Percentiles rank a stretch among this genome's conserved stretches.
Evolutionary conservation across 2,329 filamentous ascomycete genomes (phyloP).

Genomic region (Dactylellina sp.): DNA sequence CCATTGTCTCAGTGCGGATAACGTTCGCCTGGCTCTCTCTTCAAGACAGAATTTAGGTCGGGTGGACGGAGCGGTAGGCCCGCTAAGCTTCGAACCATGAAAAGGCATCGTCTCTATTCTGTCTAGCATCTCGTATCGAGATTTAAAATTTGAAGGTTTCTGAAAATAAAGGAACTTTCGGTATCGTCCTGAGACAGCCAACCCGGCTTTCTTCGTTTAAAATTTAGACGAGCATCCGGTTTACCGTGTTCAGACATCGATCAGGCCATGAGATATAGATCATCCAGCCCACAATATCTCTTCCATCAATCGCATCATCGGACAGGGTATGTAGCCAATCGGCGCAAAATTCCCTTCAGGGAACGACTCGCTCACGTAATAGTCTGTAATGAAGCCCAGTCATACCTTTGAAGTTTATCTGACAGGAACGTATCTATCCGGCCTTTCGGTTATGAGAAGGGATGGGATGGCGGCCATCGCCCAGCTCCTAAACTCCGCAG

Average conservation of each 20-base stretch:
- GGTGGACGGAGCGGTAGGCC: constrained; percentile 50
- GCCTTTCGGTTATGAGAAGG: neutral
- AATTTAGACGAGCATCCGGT: constrained; percentile 21
- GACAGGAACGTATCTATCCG: constrained; percentile 22
- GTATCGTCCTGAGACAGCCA: constrained; percentile 50
- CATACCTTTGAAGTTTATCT: constrained; percentile 10
- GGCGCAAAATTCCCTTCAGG: constrained; percentile 6
- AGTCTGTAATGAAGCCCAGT: constrained; percentile 23
- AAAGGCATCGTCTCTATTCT: constrained; percentile 11
- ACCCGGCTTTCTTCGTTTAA: constrained; percentile 16
- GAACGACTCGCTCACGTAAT: constrained; percentile 30
- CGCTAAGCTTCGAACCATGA: constrained; percentile 15
- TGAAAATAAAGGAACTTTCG: constrained; percentile 26
- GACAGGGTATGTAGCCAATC: constrained; percentile 26
- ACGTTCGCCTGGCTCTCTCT: constrained; percentile 16
- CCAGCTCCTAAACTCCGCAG: neutral
- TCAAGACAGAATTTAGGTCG: constrained; percentile 17
- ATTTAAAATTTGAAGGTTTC: constrained; percentile 4
- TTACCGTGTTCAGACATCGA: constrained; percentile 25
- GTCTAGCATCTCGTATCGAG: constrained; percentile 26
- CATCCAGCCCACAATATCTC: constrained; percentile 12
- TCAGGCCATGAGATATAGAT: constrained; percentile 21
- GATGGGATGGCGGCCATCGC: neutral
- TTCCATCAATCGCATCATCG: constrained; percentile 37
- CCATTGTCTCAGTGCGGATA: constrained; percentile 49